Conservation (phyloP, 2,329 filamentous ascomycete species). For the Karstenula rhodostoma region DNA sequence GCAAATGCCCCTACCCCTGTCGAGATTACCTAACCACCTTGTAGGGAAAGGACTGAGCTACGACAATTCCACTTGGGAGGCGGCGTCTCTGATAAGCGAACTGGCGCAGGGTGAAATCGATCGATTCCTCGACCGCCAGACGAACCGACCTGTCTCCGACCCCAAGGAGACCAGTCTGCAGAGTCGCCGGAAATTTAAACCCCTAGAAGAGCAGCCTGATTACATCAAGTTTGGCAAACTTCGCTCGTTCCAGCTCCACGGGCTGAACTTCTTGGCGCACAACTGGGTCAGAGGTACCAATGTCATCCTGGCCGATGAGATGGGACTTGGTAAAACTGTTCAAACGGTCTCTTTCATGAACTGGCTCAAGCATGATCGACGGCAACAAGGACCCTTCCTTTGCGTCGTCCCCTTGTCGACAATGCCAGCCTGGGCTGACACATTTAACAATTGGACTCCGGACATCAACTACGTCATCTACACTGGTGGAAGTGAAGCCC, state of each 20-base stretch:
- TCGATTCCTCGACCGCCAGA: constrained; percentile 83
- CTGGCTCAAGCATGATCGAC: constrained; percentile 89
- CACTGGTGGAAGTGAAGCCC: constrained; percentile 85
- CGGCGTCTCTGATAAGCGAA: constrained; percentile 74
- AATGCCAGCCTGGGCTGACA: constrained; percentile 97
- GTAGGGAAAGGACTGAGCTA: constrained; percentile 85
- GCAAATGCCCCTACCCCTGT: constrained; percentile 14
- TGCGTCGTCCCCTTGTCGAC: constrained; percentile 97
- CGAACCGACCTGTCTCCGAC: constrained; percentile 82
- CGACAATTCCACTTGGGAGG: constrained; percentile 94
- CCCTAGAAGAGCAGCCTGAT: constrained; percentile 80
- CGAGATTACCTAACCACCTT: constrained; percentile 30
- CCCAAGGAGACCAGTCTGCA: constrained; percentile 76
- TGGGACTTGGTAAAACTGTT: constrained; percentile 98
- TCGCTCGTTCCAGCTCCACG: constrained; percentile 90
- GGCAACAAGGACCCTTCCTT: constrained; percentile 92
- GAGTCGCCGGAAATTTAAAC: constrained; percentile 64
- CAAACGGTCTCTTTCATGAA: constrained; percentile 97
- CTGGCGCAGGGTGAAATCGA: constrained; percentile 91
- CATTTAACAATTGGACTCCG: constrained; percentile 94
- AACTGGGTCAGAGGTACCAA: constrained; percentile 96
- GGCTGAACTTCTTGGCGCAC: constrained; percentile 92
- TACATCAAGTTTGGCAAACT: constrained; percentile 88
- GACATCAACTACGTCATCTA: constrained; percentile 98
- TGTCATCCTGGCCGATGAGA: constrained; percentile 97